Percentiles rank a stretch among this genome's conserved stretches.
Evolutionary conservation across 306 rosid species (phyloP).

Genomic region (Lagenaria siceraria): DNA sequence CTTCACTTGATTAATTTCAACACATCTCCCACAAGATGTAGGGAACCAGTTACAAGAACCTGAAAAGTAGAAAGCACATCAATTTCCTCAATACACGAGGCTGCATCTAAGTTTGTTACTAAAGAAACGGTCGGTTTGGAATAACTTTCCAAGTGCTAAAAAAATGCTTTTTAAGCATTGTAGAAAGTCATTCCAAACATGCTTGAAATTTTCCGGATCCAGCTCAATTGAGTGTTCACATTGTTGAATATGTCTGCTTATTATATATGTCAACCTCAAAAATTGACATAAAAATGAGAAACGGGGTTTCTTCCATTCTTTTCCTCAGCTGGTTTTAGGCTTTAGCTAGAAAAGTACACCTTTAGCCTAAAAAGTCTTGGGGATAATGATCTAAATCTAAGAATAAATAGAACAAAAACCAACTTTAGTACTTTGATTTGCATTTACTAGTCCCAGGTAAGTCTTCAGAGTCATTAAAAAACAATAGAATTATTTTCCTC

Average conservation of each 20-base stretch:
- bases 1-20: conserved; percentile 63
- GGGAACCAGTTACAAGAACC: conserved; percentile 91
- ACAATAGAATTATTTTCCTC: background rate
- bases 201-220: background rate
- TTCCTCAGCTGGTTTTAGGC: no score
- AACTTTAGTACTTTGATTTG: no score
- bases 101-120: background rate
- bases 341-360: no score
- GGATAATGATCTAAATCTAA: no score
- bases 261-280: background rate
- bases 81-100: background rate
- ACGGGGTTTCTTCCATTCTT: no score
- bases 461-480: no score
- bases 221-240: background rate
- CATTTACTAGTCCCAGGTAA: no score
- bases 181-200: no score
- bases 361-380: no score
- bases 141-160: background rate
- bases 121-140: background rate
- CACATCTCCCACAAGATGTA: conserved; percentile 89
- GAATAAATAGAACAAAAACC: no score
- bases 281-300: background rate
- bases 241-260: background rate
- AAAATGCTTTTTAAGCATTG: no score
- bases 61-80: conserved; percentile 13